phyloP scores from a whole-genome alignment of 192 early-diverging fungal species.

The Entomortierella lignicola region DNA sequence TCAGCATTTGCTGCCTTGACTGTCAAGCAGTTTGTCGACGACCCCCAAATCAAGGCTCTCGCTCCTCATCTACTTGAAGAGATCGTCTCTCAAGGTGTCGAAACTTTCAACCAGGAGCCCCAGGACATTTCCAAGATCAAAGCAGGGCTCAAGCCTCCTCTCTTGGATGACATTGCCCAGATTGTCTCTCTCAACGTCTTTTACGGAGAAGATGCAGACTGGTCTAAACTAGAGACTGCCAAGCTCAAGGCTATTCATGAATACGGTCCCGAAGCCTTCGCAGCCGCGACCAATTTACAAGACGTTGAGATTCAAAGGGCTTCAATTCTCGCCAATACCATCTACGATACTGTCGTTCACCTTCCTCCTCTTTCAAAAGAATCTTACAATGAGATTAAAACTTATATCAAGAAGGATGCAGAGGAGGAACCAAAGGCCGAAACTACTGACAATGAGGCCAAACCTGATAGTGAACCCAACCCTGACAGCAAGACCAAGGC shows the following conservation, averaged over 20 bases:
- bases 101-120: slow-evolving; percentile 10
- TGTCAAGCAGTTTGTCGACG: slow-evolving; percentile 21
- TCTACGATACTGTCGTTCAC: slow-evolving; percentile 41
- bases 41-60: slow-evolving; percentile 11
- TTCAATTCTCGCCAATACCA: slow-evolving; percentile 18
- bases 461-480: too few relatives aligned
- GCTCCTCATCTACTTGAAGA: slow-evolving; percentile 39
- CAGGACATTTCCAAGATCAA: slow-evolving; percentile 9
- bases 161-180: slow-evolving; percentile 39
- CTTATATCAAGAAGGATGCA: neutral
- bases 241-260: slow-evolving; percentile 30
- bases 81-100: slow-evolving; percentile 28
- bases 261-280: slow-evolving; percentile 23
- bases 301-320: slow-evolving; percentile 21
- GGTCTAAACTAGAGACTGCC: slow-evolving; percentile 32
- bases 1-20: slow-evolving; percentile 1
- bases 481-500: too few relatives aligned
- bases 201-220: slow-evolving; percentile 21
- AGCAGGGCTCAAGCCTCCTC: slow-evolving; percentile 8
- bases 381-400: slow-evolving; percentile 6
- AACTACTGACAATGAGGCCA: too few relatives aligned
- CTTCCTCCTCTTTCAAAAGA: slow-evolving; percentile 33
- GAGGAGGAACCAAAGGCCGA: neutral
- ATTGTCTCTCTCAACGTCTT: slow-evolving; percentile 31
- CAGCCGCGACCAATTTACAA: slow-evolving; percentile 7